These are phyloP conservation scores for Wickerhamiella alocasiicola DNA, from an alignment of 805 yeast species.

Conservation along the genomic window DNA sequence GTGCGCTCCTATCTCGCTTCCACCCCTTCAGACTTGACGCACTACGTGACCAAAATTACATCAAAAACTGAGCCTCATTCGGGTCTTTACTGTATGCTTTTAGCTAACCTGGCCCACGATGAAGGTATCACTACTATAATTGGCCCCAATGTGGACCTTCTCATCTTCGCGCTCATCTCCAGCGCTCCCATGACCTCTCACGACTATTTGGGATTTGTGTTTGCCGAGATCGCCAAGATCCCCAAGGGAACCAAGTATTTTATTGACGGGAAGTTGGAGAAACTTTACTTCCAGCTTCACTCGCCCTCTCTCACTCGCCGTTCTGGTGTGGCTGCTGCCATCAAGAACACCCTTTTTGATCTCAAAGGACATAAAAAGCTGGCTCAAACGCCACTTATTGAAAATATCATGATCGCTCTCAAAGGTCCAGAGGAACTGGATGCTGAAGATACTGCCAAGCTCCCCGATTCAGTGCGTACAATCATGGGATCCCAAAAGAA, in stretches of 20 bases:
- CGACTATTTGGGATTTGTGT: conserved; percentile 77
- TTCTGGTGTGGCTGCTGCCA: conserved; percentile 85
- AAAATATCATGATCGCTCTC: conserved; percentile 70
- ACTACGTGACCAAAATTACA: conserved; percentile 27
- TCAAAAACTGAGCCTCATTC: conserved; percentile 51
- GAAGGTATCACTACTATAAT: conserved; percentile 37
- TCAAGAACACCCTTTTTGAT: conserved; percentile 81
- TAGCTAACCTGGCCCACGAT: conserved; percentile 76
- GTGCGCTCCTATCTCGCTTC: conserved; percentile 54
- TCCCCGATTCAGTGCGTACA: conserved; percentile 75
- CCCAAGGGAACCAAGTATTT: conserved; percentile 50
- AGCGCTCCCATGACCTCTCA: conserved; percentile 71
- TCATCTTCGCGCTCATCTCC: conserved; percentile 59
- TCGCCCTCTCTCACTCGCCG: conserved; percentile 65
- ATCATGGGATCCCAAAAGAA: conserved; percentile 59
- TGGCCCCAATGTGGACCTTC: conserved; percentile 46
- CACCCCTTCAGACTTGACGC: conserved; percentile 41
- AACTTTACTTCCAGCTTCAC: conserved; percentile 70
- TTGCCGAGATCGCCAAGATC: conserved; percentile 80
- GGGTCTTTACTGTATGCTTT: conserved; percentile 69
- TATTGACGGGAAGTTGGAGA: conserved; percentile 64
- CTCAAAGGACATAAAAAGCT: conserved; percentile 50
- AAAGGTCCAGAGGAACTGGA: conserved; percentile 61
- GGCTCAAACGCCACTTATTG: conserved; percentile 58
- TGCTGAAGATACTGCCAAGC: conserved; percentile 72